Base-by-base conservation (phyloP, 2,329 filamentous ascomycete species). In the Aureobasidium sp. region DNA sequence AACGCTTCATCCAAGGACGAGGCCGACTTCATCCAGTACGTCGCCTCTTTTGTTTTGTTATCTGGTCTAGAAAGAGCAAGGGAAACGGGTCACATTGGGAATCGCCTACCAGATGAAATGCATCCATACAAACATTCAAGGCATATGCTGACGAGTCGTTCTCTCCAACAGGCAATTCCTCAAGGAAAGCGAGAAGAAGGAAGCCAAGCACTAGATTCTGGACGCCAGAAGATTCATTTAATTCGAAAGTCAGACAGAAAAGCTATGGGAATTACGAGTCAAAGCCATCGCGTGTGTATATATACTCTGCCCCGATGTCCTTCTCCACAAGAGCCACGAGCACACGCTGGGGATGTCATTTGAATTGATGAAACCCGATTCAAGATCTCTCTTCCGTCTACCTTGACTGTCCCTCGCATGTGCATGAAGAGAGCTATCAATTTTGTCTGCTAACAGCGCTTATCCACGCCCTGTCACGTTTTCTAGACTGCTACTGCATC, bases 11-110 rank as follows among this genome's bases (percentile, higher is more conserved):
- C 82, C 77, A 85, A 85, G 75, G 84, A 87, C 68, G 85, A 87
- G 77, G 85, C 87, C 77, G 81, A 81, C 71, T 87, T 87, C 74
- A 84, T 87, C 71, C 82, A 86, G 85, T 87, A 82, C 39, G 57
- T 46, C 34, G 39, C 32, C 66, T 37, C 59, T 48, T 41, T 24
- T 34, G 15, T n/a, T 24, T 27, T 39, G 20, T 32, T 13, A 2
- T 12, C 59, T n/a, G 36, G 15, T 5, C 10, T 15, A 48, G 48
- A 47, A 55, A 56, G 48, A 62, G 51, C 57, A 51, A 56, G 43
- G 48, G 27, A 56, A 17, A 29, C 20, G 8, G 17, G 17, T 12
- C 24, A 20, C 10, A 17, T 5, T 17, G 17, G 20, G 17, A 10
- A 27, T 2, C n/a, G 27, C 29, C 3, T 9, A 37, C n/a, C 34